Evolutionary conservation across 305 asterid species (phyloP), one percentile per base, ranked within the genome.

Genomic region (Withania somnifera): DNA sequence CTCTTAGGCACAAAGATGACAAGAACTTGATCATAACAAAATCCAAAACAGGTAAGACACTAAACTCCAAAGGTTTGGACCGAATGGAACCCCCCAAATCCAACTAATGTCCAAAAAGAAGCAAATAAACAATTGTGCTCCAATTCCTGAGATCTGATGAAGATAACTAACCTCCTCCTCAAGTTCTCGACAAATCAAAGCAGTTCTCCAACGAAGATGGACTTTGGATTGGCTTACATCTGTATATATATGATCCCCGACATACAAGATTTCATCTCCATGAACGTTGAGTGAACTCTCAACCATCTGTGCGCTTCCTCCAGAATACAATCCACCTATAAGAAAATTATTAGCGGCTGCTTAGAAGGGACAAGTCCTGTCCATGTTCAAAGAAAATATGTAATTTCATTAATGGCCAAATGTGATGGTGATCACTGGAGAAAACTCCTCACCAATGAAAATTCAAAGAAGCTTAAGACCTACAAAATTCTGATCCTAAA

Each of bases 251-350:
- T 94, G 98, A 88, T 94, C 98, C 73, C 98, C 98, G 51, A 94
- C 98, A 85, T 94, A 94, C 71, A 94, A 80, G 84, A 94, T 94
- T 88, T 94, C 98, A 85, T 94, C 97, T 87, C 98, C 98, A 19
- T 94, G 98, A 79, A 94, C 71, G 81, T 90, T 89, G 28, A 94
- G 94, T 22, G 97, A 94, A 81, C 87, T 94, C 88, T 94, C 98
- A 86, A 94, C 86, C 97, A 94, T 94, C 90, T 93, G 98, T 42
- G 98, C 98, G 67, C 97, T 94, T 84, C 98, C 98, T 69, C 98
- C 98, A 63, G 98, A 94, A 84, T 94, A 94, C 68, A 94, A 53
- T 24, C 98, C 97, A 82, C 98, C 98, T 94, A 86, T 77, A 30
- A 84, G 56, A 79, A 86, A 75, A 75, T 50, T 75, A 75, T 75